A percentile compares a stretch with the other conserved stretches of the same genome.
These are phyloP conservation scores for Skeletonema potamos DNA, from an alignment of 108 stramenopile species.

Conservation along the genomic window DNA sequence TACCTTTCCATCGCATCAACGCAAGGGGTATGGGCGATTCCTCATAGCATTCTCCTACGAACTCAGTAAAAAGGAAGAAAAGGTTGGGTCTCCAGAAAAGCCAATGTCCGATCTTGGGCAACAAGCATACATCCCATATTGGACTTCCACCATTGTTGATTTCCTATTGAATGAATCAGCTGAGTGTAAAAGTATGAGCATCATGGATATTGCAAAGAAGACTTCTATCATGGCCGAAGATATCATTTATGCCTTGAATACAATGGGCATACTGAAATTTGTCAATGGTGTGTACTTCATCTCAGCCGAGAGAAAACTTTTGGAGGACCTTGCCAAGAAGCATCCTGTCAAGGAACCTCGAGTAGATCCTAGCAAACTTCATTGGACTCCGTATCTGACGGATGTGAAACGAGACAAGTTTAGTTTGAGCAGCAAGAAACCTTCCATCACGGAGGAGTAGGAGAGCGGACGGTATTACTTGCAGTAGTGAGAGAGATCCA, in stretches of 20 bases:
- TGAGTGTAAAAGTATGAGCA: constrained; percentile 70
- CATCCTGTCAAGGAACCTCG: constrained; percentile 93
- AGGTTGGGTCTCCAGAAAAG: constrained; percentile 98
- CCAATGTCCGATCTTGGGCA: constrained; percentile 98
- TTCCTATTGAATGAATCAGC: constrained; percentile 71
- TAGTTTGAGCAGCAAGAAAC: constrained; percentile 92
- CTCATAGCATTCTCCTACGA: constrained; percentile 98
- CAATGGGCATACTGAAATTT: constrained; percentile 90
- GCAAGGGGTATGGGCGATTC: constrained; percentile 99
- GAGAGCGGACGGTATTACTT: too few relatives aligned
- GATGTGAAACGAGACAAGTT: constrained; percentile 98
- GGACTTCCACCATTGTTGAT: constrained; percentile 89
- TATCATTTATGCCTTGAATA: constrained; percentile 91
- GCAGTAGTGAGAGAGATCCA: too few relatives aligned
- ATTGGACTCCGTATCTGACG: constrained; percentile 96
- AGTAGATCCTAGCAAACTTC: constrained; percentile 89
- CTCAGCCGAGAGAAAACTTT: constrained; percentile 70
- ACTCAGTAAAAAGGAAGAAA: constrained; percentile 95
- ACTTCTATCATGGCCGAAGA: constrained; percentile 98
- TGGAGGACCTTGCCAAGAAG: constrained; percentile 82
- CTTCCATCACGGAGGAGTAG: too few relatives aligned
- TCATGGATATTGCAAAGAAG: constrained; percentile 88
- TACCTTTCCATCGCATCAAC: constrained; percentile 97
- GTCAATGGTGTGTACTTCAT: constrained; percentile 92
- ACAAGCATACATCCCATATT: constrained; percentile 94